Evolutionary conservation across 176 grass and related monocot species (phyloP).

Genomic region (Pharus latifolius): DNA sequence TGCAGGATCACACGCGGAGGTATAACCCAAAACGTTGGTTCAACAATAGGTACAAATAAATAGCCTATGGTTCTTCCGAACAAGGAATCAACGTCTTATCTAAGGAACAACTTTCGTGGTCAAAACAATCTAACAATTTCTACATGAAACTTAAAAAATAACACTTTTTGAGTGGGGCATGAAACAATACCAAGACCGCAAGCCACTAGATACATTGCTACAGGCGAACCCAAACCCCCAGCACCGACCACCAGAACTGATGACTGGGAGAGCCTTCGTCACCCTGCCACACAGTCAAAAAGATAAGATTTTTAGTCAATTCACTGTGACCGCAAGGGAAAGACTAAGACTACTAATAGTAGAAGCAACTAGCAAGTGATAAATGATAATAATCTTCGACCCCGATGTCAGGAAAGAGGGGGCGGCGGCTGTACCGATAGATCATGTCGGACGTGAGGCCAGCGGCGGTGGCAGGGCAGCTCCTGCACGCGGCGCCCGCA

Average conservation of each 20-base stretch:
- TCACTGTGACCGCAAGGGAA: background rate
- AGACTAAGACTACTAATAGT: background rate
- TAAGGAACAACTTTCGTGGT: background rate
- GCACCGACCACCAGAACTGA: conserved; percentile 62
- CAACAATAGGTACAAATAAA: background rate
- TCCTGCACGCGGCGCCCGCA: too few species aligned
- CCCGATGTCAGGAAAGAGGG: conserved; percentile 48
- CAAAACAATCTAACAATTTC: background rate
- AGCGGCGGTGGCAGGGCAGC: background rate
- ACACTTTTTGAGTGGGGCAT: background rate
- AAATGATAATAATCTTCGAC: conserved; percentile 16
- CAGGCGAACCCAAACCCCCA: conserved; percentile 59
- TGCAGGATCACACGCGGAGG: background rate
- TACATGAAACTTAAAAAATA: background rate
- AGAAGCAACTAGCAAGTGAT: background rate
- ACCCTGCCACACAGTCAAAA: conserved; percentile 5
- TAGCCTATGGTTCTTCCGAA: too few species aligned
- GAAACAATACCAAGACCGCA: conserved; percentile 53
- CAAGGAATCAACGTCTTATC: too few species aligned
- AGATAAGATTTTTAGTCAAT: too few species aligned
- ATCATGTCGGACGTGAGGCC: conserved; percentile 33
- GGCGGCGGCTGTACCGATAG: conserved; percentile 47
- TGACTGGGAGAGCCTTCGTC: conserved; percentile 40
- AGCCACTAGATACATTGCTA: conserved; percentile 45
- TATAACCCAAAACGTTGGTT: too few species aligned